Percentiles rank a stretch among this genome's conserved stretches.
These are phyloP conservation scores for Quercus agrifolia DNA, from an alignment of 306 rosid genomes.

Conservation along the genomic window DNA sequence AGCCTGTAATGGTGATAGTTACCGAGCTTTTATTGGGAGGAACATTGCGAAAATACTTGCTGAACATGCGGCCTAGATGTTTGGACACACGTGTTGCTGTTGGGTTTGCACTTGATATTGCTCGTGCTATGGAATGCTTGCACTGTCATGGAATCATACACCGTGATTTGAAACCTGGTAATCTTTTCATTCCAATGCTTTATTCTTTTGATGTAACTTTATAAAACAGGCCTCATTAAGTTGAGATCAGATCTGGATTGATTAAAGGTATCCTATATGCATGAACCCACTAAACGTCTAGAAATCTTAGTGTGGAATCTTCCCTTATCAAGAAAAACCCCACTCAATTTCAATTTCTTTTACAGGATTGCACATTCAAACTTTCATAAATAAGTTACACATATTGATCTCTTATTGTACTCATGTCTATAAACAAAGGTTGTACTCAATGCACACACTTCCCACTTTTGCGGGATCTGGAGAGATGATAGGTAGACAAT, in stretches of 20 bases:
- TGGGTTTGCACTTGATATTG: conserved; percentile 84
- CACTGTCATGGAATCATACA: conserved; percentile 96
- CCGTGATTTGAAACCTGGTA: conserved; percentile 96
- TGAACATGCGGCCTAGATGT: conserved; percentile 76
- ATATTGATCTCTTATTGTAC: neutral
- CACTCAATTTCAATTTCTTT: neutral
- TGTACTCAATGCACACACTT: too few species aligned
- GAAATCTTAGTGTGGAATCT: neutral
- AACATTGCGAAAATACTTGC: conserved; percentile 78
- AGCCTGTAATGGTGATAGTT: conserved; percentile 90
- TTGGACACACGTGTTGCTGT: conserved; percentile 75
- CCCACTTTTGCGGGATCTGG: too few species aligned
- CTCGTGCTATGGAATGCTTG: conserved; percentile 95
- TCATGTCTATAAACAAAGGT: neutral
- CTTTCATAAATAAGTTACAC: neutral
- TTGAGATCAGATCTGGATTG: neutral
- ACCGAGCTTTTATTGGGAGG: conserved; percentile 90
- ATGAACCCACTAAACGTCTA: neutral
- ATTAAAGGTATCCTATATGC: neutral
- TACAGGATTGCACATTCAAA: neutral
- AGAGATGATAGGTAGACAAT: too few species aligned
- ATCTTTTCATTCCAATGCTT: conserved; percentile 12
- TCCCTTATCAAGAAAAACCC: neutral
- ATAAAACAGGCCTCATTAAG: neutral
- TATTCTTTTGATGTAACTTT: neutral